Evolutionary conservation across 257 asterid species (phyloP), one percentile per base, ranked within the genome.

Genomic region (Coffea eugenioides): DNA sequence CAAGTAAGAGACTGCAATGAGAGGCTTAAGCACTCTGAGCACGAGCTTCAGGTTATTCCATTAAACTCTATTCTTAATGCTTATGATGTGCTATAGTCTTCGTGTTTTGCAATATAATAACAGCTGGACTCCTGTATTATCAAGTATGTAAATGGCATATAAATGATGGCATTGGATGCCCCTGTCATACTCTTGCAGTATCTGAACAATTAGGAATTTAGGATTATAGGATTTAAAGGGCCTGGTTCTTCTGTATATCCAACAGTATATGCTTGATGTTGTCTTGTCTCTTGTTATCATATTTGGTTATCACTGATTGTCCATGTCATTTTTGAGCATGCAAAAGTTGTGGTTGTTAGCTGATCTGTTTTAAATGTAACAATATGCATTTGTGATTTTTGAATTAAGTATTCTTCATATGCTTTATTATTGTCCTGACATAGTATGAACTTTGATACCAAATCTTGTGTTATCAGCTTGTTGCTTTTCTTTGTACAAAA

Each of bases 11-110:
- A 94, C 79, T 89, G 79, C 85, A 89, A 82, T 21, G 92, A 91
- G 80, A 91, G 82, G 71, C 89, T 89, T 71, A 91, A 94, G 82
- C 85, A 76, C 77, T 86, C 91, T n/a, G 97, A 91, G 80, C 87
- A 82, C 83, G 97, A 92, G 81, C 93, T 94, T 71, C 92, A 91
- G 97, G 97, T 93, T 82, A 76, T 89, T 66, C 79, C 68, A 45
- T 83, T 11, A 74, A 20, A 71, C 48, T 25, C 61, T 46, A 51
- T 70, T 57, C 68, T n/a, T 59, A 10, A 70, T 43, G 39, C 41
- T 65, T 51, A 25, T 34, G 76, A 48, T 46, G 52, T 52, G 20
- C 73, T 70, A 21, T 69, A 67, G 67, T 25, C 34, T 76, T 64
- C 49, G 25, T 34, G 54, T 67, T 57, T 74, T 72, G 73, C 25